Percentiles rank a stretch among this genome's conserved stretches.
Conservation (phyloP, 2,329 filamentous ascomycete genomes). For the Fusarium armeniacum region DNA sequence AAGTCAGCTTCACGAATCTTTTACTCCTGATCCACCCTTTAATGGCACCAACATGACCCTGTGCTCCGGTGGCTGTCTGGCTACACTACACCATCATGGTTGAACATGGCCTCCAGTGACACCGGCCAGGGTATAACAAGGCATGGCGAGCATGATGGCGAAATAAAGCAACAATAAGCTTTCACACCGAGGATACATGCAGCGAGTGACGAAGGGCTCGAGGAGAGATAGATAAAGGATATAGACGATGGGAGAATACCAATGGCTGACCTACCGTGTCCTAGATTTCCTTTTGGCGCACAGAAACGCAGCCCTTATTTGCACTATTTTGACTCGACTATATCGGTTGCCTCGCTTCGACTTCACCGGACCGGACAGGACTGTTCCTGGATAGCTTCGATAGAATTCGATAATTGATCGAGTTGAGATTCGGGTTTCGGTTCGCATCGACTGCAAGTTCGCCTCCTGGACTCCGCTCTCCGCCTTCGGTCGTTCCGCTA, state of each 20-base stretch:
- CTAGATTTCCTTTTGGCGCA: slow-evolving; percentile 20
- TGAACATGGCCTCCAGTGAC: not conserved
- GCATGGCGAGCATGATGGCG: not conserved
- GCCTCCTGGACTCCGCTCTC: slow-evolving; percentile 39
- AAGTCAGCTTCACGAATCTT: slow-evolving; percentile 14
- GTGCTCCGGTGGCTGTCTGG: not conserved
- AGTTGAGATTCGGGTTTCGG: slow-evolving; percentile 37
- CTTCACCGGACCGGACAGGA: not conserved
- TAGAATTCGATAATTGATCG: slow-evolving; percentile 22
- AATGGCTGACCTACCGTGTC: slow-evolving; percentile 34
- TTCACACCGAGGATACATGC: not conserved
- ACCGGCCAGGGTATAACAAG: not conserved
- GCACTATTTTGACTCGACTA: slow-evolving; percentile 10
- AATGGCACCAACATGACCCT: not conserved
- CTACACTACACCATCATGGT: not conserved
- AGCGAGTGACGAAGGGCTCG: not conserved
- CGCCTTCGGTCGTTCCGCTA: slow-evolving; percentile 31
- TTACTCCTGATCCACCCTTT: not conserved
- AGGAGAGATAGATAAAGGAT: slow-evolving; percentile 14
- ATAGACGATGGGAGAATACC: slow-evolving; percentile 11
- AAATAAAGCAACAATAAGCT: not conserved
- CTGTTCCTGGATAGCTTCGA: slow-evolving; percentile 24
- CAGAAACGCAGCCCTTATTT: slow-evolving; percentile 25
- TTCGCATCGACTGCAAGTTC: slow-evolving; percentile 37
- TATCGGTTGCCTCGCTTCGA: slow-evolving; percentile 18